phyloP scores from a whole-genome alignment of 257 asterid species.

The Eustoma russellianum region DNA sequence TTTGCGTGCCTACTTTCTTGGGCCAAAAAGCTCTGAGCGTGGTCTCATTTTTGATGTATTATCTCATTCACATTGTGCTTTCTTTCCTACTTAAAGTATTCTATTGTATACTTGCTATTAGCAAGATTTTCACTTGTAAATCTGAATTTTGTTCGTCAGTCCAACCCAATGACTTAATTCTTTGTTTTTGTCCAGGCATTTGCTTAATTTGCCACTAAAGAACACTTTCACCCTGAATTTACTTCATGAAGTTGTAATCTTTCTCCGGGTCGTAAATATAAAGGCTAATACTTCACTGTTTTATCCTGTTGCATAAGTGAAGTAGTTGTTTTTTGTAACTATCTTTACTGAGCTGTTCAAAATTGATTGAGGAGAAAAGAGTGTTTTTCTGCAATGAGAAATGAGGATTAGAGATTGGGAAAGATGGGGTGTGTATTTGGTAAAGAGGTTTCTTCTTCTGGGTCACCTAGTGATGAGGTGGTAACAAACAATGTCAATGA shows the following conservation, averaged over 20 bases:
- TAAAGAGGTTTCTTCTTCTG: constrained; percentile 54
- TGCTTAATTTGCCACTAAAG: not conserved
- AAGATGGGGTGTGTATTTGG: constrained; percentile 91
- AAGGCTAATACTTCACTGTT: constrained; percentile 10
- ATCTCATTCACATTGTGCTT: constrained; percentile 8
- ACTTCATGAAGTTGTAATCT: constrained; percentile 9
- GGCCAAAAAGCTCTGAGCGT: constrained; percentile 40
- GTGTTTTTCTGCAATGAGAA: constrained; percentile 43
- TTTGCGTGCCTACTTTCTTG: constrained; percentile 50
- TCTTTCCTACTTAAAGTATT: not conserved
- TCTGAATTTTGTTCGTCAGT: not conserved
- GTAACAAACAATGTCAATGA: constrained; percentile 38
- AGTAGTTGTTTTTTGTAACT: constrained; percentile 11
- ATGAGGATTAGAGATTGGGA: constrained; percentile 54
- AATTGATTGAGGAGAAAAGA: constrained; percentile 29
- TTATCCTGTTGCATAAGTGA: constrained; percentile 14
- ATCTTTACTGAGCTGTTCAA: constrained; percentile 7
- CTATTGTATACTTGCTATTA: not conserved
- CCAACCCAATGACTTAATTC: constrained; percentile 4
- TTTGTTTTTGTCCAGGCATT: not conserved
- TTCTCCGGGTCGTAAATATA: constrained; percentile 8
- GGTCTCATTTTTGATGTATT: constrained; percentile 17
- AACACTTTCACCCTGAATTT: not conserved
- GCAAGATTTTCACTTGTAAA: not conserved
- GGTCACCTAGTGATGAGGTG: constrained; percentile 39